These are phyloP conservation scores for Astrephomene gubernaculifera DNA, from an alignment of 139 green algal species.

Conservation along the genomic window DNA sequence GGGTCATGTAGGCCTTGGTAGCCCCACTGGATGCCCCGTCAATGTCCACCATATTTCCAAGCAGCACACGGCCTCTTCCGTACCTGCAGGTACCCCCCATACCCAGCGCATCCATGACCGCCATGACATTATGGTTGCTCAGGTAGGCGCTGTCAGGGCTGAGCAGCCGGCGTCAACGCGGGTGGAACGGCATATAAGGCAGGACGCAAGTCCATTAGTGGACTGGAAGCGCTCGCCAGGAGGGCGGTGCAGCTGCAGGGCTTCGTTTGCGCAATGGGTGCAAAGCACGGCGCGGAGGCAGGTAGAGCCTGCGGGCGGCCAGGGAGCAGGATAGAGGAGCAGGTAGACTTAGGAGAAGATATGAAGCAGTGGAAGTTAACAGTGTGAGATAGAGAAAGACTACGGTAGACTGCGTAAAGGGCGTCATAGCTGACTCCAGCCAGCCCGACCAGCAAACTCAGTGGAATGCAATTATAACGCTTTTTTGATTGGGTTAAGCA, in stretches of 20 bases:
- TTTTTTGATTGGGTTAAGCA: too few relatives aligned
- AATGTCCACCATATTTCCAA: not conserved
- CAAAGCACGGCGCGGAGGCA: constrained; percentile 37
- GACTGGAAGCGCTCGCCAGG: constrained; percentile 1
- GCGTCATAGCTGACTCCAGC: too few relatives aligned
- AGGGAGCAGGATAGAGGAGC: not conserved
- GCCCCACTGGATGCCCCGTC: not conserved
- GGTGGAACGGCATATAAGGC: constrained; percentile 27
- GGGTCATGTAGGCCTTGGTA: not conserved
- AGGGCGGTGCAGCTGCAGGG: constrained; percentile 21
- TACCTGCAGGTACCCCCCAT: constrained; percentile 34
- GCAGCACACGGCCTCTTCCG: not conserved
- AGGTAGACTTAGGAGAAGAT: not conserved
- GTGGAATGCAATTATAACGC: too few relatives aligned
- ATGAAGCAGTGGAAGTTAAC: too few relatives aligned
- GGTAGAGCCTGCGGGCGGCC: not conserved
- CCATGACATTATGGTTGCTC: constrained; percentile 37
- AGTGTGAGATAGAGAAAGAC: too few relatives aligned
- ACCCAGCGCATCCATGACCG: constrained; percentile 41
- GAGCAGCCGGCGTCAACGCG: constrained; percentile 6
- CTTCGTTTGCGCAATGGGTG: constrained; percentile 32
- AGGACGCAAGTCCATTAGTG: not conserved
- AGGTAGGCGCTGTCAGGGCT: constrained; percentile 1
- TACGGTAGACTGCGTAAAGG: too few relatives aligned
- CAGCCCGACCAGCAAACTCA: too few relatives aligned